Base-by-base conservation (phyloP, 176 grass and related monocot genomes). In the Carex cristatella region DNA sequence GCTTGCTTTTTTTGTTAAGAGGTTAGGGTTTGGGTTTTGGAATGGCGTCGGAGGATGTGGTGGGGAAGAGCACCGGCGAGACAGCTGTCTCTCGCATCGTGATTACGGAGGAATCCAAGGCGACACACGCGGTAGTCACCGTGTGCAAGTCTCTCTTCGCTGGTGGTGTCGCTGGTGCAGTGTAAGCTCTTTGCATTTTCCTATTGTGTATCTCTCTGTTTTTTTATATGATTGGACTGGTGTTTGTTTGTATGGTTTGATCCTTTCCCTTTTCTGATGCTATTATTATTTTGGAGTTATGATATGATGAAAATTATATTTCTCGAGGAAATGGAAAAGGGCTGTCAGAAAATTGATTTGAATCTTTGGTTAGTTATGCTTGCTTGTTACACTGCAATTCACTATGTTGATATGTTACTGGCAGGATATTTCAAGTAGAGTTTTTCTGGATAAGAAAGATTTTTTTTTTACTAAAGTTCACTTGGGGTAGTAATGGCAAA, bases 31-130 rank as follows among this genome's bases (percentile, higher is more conserved):
- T 83, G 81, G 61, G 61, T 48, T 65, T 83, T 44, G 81, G 44
- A 83, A 98, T 98, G 96, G 90, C 93, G 48, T 98, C 96, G 77
- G 93, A 98, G 96, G 96, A 98, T 92, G 96, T 98, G 63, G 62
- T 83, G 12, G 81, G 81, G 72, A 95, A 95, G 91, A 94, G 93
- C 87, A 93, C 89, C 80, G 61, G 95, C 46, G 95, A 94, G 85
- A 93, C 96, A 3, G 90, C 93, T 9, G 96, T 98, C 28, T 92
- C 84, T 79, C 92, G 89, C 59, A 90, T 95, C 89, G 96, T 98
- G 40, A 95, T 98, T 74, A 91, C 96, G n/a, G 96, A 98, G 96
- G 96, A 98, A 82, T 93, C 91, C 46, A 98, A 98, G 96, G 86
- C 93, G 64, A 90, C 91, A 0, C 87, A 96, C 83, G 88, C 89